Evolutionary conservation across 225 moss, liverwort and hornwort genomes (phyloP), one percentile per base, ranked within the genome.

Genomic region (Pseudoscleropodium purum): DNA sequence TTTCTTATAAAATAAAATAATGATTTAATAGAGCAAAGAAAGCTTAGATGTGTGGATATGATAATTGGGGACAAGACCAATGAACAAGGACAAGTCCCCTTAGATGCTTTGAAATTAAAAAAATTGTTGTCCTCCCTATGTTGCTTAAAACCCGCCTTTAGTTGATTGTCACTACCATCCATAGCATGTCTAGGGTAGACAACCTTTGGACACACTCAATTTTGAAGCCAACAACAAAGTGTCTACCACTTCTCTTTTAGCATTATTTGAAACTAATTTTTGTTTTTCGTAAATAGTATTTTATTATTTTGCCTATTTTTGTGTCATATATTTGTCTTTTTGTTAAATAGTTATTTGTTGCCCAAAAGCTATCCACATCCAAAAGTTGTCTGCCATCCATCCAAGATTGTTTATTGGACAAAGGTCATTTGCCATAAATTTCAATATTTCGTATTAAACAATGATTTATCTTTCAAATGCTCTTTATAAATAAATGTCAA

Each of bases 201-300:
- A 14, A 25, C 70, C 14, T 14, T 70, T 70, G 1, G 8, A 25
- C 0, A 4, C 7, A 13, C 2, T 4, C 24, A n/a, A n/a, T 24
- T 7, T 70, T 70, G 39, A 70, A 67, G 24, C 2, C 13, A 70
- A 24, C 0, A 4, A 6, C 24, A 70, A 70, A 39, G 39, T 70
- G 7, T n/a, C n/a, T 0, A 6, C 21, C 3, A 6, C 12, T 23
- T 12, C 0, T 12, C 13, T n/a, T n/a, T 21, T 23, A 37, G 6
- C 37, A 36, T 67, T 20, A 17, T 20, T 65, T 6, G 1, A 21
- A n/a, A 23, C 13, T n/a, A n/a, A 23, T 69, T 69, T 21, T 6
- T n/a, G 23, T 23, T 13, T 23, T 21, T n/a, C 4, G 13, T 7
- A 2, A 25, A 23, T 13, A 23, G 1, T 3, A 12, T n/a, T n/a